Conservation (phyloP, 148 eudicot genomes). For the Chenopodium formosanum region DNA sequence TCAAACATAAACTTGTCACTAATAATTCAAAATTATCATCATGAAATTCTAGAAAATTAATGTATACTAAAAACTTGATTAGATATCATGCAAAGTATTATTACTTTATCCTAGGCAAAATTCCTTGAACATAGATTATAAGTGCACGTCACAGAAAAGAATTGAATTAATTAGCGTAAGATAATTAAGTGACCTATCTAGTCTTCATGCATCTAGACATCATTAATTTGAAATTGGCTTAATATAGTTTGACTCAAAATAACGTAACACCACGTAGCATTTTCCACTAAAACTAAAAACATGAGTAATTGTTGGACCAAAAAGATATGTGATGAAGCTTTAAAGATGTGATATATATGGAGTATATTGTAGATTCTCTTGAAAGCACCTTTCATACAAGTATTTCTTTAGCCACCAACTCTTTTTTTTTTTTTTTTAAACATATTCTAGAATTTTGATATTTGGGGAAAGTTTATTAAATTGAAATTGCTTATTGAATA, state of each 20-base stretch:
- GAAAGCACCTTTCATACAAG: too few species aligned
- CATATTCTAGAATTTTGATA: too few species aligned
- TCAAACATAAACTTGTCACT: neutral
- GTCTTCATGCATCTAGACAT: neutral
- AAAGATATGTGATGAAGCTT: neutral
- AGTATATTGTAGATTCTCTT: too few species aligned
- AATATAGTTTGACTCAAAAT: neutral
- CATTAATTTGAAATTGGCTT: neutral
- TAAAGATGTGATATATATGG: too few species aligned
- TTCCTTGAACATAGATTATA: neutral
- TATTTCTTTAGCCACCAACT: too few species aligned
- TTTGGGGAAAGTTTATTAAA: too few species aligned
- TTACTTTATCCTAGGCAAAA: neutral
- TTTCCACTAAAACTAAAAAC: neutral
- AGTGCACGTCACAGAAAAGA: neutral
- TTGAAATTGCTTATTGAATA: too few species aligned
- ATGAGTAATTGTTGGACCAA: neutral
- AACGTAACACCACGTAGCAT: neutral
- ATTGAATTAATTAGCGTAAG: neutral
- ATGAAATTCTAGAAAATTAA: too few species aligned
- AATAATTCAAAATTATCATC: neutral
- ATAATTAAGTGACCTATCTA: neutral
- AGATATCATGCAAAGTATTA: neutral
- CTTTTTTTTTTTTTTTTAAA: too few species aligned
- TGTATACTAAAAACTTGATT: neutral